These are phyloP conservation scores for Cordia subcordata DNA, from an alignment of 257 asterid species.

Conservation along the genomic window DNA sequence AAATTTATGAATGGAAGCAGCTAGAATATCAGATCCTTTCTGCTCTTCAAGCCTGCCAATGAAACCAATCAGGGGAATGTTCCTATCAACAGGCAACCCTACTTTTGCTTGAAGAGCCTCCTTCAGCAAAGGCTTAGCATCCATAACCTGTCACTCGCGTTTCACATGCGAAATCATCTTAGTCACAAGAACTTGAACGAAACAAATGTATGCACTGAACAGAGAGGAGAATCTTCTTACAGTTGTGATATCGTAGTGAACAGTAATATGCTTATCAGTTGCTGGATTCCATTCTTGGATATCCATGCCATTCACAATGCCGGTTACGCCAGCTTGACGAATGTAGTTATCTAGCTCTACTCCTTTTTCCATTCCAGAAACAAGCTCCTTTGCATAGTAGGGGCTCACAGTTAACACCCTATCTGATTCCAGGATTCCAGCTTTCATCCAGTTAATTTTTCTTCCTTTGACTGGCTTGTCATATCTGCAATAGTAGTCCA, in stretches of 20 bases:
- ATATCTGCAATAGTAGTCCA: conserved; percentile 36
- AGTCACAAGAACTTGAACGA: background rate
- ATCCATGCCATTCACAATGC: conserved; percentile 87
- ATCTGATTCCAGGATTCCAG: conserved; percentile 66
- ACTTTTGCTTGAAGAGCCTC: conserved; percentile 96
- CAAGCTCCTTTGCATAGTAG: conserved; percentile 77
- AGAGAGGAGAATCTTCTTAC: conserved; percentile 35
- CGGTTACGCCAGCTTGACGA: conserved; percentile 46
- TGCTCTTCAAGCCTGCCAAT: conserved; percentile 98
- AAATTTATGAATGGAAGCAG: conserved; percentile 74
- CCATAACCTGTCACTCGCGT: conserved; percentile 46
- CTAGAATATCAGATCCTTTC: conserved; percentile 93
- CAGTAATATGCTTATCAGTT: conserved; percentile 65
- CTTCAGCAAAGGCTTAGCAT: conserved; percentile 75
- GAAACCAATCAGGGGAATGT: conserved; percentile 81
- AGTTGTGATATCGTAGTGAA: conserved; percentile 65
- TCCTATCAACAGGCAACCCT: conserved; percentile 79
- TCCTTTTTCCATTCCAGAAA: conserved; percentile 69
- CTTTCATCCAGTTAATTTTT: conserved; percentile 97
- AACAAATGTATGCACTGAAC: no score
- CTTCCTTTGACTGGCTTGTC: conserved; percentile 81
- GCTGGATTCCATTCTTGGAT: conserved; percentile 93
- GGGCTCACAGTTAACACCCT: conserved; percentile 88
- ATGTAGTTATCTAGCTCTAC: conserved; percentile 69
- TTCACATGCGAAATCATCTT: background rate